These are phyloP conservation scores for Trypanosoma cruzi DNA, from an alignment of 208 protist species.

Conservation along the genomic window DNA sequence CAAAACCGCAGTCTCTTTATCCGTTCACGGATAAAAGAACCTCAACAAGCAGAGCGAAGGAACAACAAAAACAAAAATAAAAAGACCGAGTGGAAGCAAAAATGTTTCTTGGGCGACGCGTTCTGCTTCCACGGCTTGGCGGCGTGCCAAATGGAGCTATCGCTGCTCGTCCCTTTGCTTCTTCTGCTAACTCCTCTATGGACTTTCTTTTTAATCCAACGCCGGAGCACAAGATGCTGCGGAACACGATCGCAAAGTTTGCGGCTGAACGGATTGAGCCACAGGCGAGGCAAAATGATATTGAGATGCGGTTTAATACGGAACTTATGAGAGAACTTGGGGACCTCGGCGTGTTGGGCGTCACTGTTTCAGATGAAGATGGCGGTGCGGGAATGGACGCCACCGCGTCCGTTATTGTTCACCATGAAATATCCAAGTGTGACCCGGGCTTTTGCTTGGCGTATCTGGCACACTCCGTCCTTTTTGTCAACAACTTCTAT, in stretches of 20 bases:
- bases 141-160: background rate
- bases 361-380: conserved; percentile 92
- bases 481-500: conserved; percentile 89
- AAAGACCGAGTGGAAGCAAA: background rate
- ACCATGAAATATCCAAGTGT: conserved; percentile 82
- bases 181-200: conserved; percentile 12
- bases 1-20: too few relatives aligned
- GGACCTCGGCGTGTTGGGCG: conserved; percentile 95
- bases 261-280: conserved; percentile 57
- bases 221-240: conserved; percentile 56
- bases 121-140: background rate
- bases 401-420: conserved; percentile 70
- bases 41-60: background rate
- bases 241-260: conserved; percentile 66
- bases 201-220: conserved; percentile 71
- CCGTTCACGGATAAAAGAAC: too few relatives aligned
- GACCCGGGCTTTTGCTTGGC: conserved; percentile 82
- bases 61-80: background rate
- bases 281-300: conserved; percentile 54
- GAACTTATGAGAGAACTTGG: conserved; percentile 94
- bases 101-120: conserved; percentile 1
- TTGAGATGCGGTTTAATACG: conserved; percentile 65
- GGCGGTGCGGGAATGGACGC: conserved; percentile 91
- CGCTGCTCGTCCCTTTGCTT: conserved; percentile 13
- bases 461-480: conserved; percentile 80